A percentile compares a stretch with the other conserved stretches of the same genome.
Evolutionary conservation across 1,284 basidiomycete species (phyloP).

Genomic region (Marasmius tenuissimus): DNA sequence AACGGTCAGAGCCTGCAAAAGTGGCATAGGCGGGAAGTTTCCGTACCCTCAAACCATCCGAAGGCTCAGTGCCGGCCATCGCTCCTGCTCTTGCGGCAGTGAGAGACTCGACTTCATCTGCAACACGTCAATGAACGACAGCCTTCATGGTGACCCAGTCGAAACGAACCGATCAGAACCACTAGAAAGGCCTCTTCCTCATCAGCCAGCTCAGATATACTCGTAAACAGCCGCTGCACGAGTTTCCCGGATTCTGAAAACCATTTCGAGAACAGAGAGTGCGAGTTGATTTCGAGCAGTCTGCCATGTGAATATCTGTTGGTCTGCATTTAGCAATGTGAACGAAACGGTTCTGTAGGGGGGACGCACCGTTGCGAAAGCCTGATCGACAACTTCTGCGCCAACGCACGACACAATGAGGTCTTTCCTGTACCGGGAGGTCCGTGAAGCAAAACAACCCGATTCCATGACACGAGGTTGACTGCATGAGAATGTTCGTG

Average conservation of each 20-base stretch:
- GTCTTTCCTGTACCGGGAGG: constrained; percentile 99
- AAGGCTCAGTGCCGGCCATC: constrained; percentile 92
- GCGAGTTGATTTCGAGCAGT: constrained; percentile 96
- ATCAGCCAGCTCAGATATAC: constrained; percentile 85
- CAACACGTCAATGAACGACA: constrained; percentile 8
- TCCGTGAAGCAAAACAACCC: constrained; percentile 92
- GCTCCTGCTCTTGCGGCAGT: constrained; percentile 94
- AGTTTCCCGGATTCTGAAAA: constrained; percentile 99
- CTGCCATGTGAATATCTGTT: constrained; percentile 81
- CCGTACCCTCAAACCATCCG: constrained; percentile 87
- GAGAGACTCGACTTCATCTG: constrained; percentile 96
- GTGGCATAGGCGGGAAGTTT: neutral
- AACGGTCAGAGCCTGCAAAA: neutral
- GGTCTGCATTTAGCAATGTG: neutral
- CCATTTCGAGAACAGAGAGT: constrained; percentile 95
- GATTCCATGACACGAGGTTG: constrained; percentile 94
- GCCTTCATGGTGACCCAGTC: neutral
- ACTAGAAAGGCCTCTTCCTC: constrained; percentile 92
- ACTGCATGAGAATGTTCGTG: constrained; percentile 40
- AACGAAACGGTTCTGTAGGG: neutral
- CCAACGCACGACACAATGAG: constrained; percentile 89
- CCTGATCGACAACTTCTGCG: constrained; percentile 94
- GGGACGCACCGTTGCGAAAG: constrained; percentile 75
- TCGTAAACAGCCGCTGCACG: constrained; percentile 90
- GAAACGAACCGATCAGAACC: constrained; percentile 80